Conservation (phyloP, 805 yeast genomes). For the Wickerhamomyces rabaulensis region DNA sequence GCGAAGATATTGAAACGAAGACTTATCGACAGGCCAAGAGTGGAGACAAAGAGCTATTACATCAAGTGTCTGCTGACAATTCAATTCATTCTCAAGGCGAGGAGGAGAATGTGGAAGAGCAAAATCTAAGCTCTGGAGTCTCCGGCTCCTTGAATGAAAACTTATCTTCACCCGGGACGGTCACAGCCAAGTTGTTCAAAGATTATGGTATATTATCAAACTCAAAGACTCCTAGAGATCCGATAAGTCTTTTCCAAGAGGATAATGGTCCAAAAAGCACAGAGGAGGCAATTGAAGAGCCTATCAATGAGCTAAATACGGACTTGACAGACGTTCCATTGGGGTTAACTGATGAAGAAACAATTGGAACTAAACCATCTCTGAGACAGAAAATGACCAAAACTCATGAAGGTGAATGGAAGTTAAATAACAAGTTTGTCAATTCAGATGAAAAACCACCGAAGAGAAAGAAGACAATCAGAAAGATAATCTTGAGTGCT, state of each 20-base stretch:
- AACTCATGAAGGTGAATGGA: constrained; percentile 1
- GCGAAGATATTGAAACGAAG: too few relatives aligned
- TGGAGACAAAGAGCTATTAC: not conserved
- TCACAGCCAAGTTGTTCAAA: constrained; percentile 10
- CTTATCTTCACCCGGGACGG: constrained; percentile 10
- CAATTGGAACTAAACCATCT: not conserved
- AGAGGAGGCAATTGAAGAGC: not conserved
- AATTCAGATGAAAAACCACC: constrained; percentile 2
- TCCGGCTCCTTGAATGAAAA: not conserved
- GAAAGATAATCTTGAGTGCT: constrained; percentile 14
- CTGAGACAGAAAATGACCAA: not conserved
- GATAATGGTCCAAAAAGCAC: not conserved
- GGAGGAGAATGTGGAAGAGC: not conserved
- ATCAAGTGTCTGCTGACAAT: not conserved
- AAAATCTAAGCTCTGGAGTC: not conserved
- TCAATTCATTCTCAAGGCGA: not conserved
- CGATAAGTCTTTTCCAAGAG: not conserved
- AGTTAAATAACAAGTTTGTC: constrained; percentile 11
- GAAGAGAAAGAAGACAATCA: constrained; percentile 12
- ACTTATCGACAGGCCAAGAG: not conserved
- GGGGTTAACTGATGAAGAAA: not conserved
- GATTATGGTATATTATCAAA: not conserved
- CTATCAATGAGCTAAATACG: not conserved
- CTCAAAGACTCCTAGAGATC: not conserved
- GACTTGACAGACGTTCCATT: not conserved